Conservation (phyloP, 805 yeast genomes). For the Metschnikowia borealis region DNA sequence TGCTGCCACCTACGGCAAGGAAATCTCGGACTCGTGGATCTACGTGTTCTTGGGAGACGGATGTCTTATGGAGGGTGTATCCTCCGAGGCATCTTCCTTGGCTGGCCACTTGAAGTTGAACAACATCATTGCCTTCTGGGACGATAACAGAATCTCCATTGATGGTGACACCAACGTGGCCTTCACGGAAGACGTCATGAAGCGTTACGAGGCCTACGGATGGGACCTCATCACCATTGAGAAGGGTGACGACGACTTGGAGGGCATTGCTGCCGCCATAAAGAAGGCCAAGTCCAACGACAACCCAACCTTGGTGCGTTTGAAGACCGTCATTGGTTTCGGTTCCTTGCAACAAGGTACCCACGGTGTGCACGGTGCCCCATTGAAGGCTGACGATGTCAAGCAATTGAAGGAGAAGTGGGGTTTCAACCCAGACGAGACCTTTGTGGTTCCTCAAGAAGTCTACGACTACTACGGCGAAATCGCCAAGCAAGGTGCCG, state of each 20-base stretch:
- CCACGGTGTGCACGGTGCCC: constrained; percentile 93
- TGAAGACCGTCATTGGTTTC: constrained; percentile 89
- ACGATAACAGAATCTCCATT: constrained; percentile 93
- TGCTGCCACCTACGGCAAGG: constrained; percentile 92
- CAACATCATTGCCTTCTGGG: constrained; percentile 92
- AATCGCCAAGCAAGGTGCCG: constrained; percentile 58
- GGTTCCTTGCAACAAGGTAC: constrained; percentile 86
- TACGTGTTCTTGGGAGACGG: constrained; percentile 92
- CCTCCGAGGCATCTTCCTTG: constrained; percentile 88
- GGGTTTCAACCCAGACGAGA: constrained; percentile 85
- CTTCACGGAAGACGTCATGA: constrained; percentile 87
- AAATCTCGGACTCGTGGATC: constrained; percentile 74
- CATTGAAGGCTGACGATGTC: constrained; percentile 90
- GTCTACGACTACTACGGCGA: constrained; percentile 67
- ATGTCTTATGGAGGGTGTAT: constrained; percentile 96
- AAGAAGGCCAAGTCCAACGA: constrained; percentile 75
- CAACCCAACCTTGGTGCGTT: constrained; percentile 88
- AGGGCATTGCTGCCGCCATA: constrained; percentile 68
- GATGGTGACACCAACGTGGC: constrained; percentile 90
- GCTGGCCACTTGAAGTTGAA: constrained; percentile 96
- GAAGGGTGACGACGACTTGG: constrained; percentile 78
- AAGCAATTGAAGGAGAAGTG: constrained; percentile 76
- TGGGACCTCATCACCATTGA: constrained; percentile 81
- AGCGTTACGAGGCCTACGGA: constrained; percentile 87
- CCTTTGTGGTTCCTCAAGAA: constrained; percentile 76